Evolutionary conservation across 345 rosid genomes (phyloP), one percentile per base, ranked within the genome.

Genomic region (Gossypioides kirkii): DNA sequence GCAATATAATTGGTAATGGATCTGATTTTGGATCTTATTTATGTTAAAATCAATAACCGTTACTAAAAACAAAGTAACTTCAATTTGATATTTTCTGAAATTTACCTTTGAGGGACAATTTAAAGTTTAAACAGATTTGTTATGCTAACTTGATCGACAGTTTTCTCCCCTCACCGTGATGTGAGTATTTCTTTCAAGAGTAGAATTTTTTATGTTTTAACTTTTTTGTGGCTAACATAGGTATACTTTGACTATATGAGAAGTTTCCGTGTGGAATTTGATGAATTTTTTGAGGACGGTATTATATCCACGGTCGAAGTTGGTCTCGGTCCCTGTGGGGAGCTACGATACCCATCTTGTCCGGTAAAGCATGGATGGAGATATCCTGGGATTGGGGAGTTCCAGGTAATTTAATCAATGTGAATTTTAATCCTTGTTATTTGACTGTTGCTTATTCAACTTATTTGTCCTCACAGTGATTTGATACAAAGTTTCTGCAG

Each of bases 251-350:
- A 96, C 78, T 93, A 79, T 86, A 91, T 95, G 99, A 88, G 98
- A 87, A 91, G 94, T 83, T 95, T 92, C 73, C 91, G 99, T 26
- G 84, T 84, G 76, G 99, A 91, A 79, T 91, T 93, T 81, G 88
- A 83, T 36, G 92, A 90, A 20, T 88, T 86, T 75, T 82, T 95
- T 78, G 85, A 74, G 73, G 91, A 84, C 69, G 90, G 90, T 78
- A 76, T 84, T 26, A 85, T 95, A 80, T 82, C 94, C 47, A 81
- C 86, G 94, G 80, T 95, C 86, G 96, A 86, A 78, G 85, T 95
- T 78, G 99, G 99, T 80, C 83, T 92, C 76, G 99, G 99, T 81
- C 94, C 97, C n/a, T 91, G 99, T 72, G 99, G 98, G 76, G 99
- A 93, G 84, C 86, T 95, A 56, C 83, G 96, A 45, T 92, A 91